Base-by-base conservation (phyloP, 371 early-diverging fungal genomes). In the Mucor sp. region DNA sequence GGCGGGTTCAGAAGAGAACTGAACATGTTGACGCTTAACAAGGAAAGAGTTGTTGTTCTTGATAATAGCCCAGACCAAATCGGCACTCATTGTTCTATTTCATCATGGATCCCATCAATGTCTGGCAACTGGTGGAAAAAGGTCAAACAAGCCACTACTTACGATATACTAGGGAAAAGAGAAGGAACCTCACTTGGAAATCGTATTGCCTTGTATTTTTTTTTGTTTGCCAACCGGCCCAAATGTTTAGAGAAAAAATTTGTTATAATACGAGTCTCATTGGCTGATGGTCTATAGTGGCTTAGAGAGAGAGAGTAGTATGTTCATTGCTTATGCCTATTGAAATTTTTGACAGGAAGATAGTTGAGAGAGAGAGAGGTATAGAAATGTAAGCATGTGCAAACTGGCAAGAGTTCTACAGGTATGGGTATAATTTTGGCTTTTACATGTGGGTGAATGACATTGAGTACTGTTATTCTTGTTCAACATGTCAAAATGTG, bases 31-130 rank as follows among this genome's bases (percentile, higher is more conserved):
- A 72, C 93, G 88, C 91, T 94, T 94, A 76, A 95, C 94, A 69
- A 96, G 83, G 89, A 91, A 96, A 77, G 90, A 87, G 86, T 86
- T 88, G 86, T 90, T 89, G 86, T 92, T 89, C 84, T 90, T 92
- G 85, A 92, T 85, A 74, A 95, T 81, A 77, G 87, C 82, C 96
- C 96, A 94, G 72, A 86, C 83, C 70, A 93, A 82, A 70, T 91
- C 93, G 72, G 89, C 68, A 74, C 91, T 91, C 84, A 84, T 84
- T 65, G 63, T 78, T 57, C 57, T 57, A 32, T 19, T n/a, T 28
- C 17, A 41, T 41, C 41, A 5, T 41, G 11, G 19, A 23, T 33
- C 9, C 33, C 14, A 53, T 53, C 23, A 14, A 53, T 53, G 12
- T 53, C 6, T 15, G 14, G 23, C 53, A 27, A 23, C 19, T 30